These are phyloP conservation scores for Agaricus subrufescens DNA, from an alignment of 768 basidiomycete genomes.

Conservation along the genomic window DNA sequence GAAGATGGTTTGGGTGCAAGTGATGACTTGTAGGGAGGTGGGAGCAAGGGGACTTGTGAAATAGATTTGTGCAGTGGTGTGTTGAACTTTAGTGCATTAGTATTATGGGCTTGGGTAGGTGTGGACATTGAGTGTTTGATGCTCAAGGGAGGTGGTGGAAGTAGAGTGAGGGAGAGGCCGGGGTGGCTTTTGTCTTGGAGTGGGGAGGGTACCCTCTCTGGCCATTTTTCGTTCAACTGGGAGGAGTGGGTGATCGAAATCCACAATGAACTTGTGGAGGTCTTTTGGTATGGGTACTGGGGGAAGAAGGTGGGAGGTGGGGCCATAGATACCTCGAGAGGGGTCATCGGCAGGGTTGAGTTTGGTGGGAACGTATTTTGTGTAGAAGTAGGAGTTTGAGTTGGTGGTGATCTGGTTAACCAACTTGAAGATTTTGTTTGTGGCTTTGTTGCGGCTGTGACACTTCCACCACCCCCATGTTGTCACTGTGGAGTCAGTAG, in stretches of 20 bases:
- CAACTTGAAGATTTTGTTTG: conserved; percentile 24
- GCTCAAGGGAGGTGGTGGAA: neutral
- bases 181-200: neutral
- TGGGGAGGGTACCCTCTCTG: neutral
- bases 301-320: conserved; percentile 22
- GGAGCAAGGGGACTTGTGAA: conserved; percentile 19
- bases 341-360: conserved; percentile 33
- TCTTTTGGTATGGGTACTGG: conserved; percentile 20
- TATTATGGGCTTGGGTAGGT: too few species aligned
- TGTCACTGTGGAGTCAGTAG: conserved; percentile 25
- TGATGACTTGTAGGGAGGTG: conserved; percentile 18
- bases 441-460: conserved; percentile 22
- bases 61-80: conserved; percentile 12
- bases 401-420: neutral
- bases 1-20: conserved; percentile 15
- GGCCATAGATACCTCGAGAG: conserved; percentile 27
- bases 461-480: conserved; percentile 30
- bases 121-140: neutral
- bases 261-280: conserved; percentile 19
- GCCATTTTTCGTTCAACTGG: neutral
- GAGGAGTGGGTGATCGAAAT: conserved; percentile 13
- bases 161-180: too few species aligned
- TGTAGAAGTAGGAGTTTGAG: conserved; percentile 15
- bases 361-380: conserved; percentile 27
- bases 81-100: neutral